Conservation (phyloP, 345 rosid species). For the Gossypium raimondii region DNA sequence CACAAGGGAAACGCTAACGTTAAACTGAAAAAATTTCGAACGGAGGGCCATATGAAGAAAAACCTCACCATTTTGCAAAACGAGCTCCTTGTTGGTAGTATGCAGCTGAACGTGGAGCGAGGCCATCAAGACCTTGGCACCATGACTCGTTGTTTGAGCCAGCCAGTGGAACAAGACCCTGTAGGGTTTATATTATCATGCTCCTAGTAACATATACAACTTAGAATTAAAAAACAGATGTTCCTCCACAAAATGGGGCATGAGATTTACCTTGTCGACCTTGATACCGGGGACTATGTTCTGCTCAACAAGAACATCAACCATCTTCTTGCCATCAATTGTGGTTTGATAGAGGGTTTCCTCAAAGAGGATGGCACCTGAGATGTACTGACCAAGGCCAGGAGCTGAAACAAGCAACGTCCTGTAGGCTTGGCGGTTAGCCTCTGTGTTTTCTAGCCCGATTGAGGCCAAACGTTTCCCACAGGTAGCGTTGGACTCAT, state of each 20-base stretch:
- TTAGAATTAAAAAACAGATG: background rate
- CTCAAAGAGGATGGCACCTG: slow-evolving; percentile 42
- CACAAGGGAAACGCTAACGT: background rate
- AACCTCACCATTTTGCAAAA: slow-evolving; percentile 35
- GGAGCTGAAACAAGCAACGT: slow-evolving; percentile 33
- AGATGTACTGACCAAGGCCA: slow-evolving; percentile 33
- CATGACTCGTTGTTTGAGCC: slow-evolving; percentile 42
- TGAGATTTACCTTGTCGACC: slow-evolving; percentile 32
- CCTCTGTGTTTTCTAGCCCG: slow-evolving; percentile 40
- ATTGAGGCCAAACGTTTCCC: slow-evolving; percentile 44
- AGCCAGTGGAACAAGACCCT: slow-evolving; percentile 41
- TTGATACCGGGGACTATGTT: slow-evolving; percentile 38
- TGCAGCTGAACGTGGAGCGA: slow-evolving; percentile 35
- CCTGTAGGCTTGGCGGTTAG: slow-evolving; percentile 37
- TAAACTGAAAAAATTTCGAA: background rate
- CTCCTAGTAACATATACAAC: background rate
- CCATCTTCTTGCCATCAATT: slow-evolving; percentile 34
- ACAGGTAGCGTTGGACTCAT: slow-evolving; percentile 37
- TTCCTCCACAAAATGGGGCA: background rate
- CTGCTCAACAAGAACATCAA: slow-evolving; percentile 28
- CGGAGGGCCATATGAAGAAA: background rate
- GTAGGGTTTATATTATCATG: background rate
- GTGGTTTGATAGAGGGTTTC: slow-evolving; percentile 47
- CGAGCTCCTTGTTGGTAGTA: slow-evolving; percentile 43
- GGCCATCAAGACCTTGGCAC: slow-evolving; percentile 50